Evolutionary conservation across 163 green algal species (phyloP).

Genomic region (Scenedesmus sp.): DNA sequence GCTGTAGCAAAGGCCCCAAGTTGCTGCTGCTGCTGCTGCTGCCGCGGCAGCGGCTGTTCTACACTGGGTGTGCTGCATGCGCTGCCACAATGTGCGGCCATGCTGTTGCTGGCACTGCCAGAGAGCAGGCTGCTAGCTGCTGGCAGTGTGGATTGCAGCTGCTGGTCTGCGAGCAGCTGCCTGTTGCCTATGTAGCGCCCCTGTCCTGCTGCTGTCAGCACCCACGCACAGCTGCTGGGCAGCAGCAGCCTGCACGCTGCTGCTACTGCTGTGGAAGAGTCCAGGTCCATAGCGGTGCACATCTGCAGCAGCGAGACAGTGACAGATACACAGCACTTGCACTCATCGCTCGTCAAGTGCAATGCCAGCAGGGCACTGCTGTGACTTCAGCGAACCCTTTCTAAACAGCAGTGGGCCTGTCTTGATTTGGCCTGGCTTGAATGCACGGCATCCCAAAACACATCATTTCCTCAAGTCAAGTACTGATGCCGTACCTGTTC

Average conservation of each 20-base stretch:
- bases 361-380: not conserved
- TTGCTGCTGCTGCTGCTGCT: slow-evolving; percentile 13
- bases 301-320: not conserved
- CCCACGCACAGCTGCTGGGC: slow-evolving; percentile 21
- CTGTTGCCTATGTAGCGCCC: not conserved
- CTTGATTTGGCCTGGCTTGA: not conserved
- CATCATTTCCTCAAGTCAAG: too few species aligned
- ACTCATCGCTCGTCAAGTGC: too few species aligned
- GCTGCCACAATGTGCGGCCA: too few species aligned
- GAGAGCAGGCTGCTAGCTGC: not conserved
- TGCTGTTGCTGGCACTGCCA: not conserved
- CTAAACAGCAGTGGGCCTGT: too few species aligned
- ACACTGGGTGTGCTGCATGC: not conserved
- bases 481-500: not conserved
- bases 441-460: not conserved
- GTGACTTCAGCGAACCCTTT: not conserved
- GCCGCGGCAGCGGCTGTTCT: not conserved
- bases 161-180: slow-evolving; percentile 7
- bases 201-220: slow-evolving; percentile 6
- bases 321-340: not conserved
- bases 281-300: not conserved
- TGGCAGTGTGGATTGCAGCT: not conserved
- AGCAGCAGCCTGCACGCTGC: slow-evolving; percentile 27
- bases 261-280: not conserved
- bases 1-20: not conserved